Base-by-base conservation (phyloP, 805 yeast genomes). In the Suhomyces xylopsoci region DNA sequence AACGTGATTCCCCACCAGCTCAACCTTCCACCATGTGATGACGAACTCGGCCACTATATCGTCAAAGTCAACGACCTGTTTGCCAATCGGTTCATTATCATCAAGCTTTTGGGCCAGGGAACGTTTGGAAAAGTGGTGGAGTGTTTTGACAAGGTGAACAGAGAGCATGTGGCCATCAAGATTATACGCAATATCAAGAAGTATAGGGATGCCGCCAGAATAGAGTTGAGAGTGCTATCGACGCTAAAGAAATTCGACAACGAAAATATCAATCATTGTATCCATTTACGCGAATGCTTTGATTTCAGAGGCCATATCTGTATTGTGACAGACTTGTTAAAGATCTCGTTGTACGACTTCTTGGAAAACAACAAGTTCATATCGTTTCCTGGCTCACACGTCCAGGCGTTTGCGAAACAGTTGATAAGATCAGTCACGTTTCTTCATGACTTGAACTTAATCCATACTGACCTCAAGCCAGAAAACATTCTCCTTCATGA, bases 391-490 rank as follows among this genome's bases (percentile, higher is more conserved):
- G 96, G 97, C 0, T 81, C 88, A 5, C 99, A 94, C 60, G 86
- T 93, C 38, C 97, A 90, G 71, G 88, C 90, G 2, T 84, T 94
- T 54, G 86, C 96, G 20, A 84, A 85, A 64, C 99, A 94, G 70
- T 70, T 94, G 53, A 76, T 94, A 20, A 78, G 91, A 57, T 86
- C 94, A 0, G 96, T 93, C 40, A 88, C 94, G 1, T 93, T 88
- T 63, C 74, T 94, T 56, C 99, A 94, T 68, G 96, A 90, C 63
- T 76, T 94, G 65, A 89, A 87, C 50, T 78, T 94, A 47, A 90
- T 94, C 43, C 99, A 94, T 70, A 94, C 99, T 0, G 99, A 94
- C 68, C 77, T 94, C 59, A 94, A 94, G 71, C 99, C 99, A 1
- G 99, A 94, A 68, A 94, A 94, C 66, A 88, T 94, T 43, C 69